Percentiles rank a stretch among this genome's conserved stretches.
Evolutionary conservation across 164 flowering plant species (phyloP).

Genomic region (Buxus sempervirens): DNA sequence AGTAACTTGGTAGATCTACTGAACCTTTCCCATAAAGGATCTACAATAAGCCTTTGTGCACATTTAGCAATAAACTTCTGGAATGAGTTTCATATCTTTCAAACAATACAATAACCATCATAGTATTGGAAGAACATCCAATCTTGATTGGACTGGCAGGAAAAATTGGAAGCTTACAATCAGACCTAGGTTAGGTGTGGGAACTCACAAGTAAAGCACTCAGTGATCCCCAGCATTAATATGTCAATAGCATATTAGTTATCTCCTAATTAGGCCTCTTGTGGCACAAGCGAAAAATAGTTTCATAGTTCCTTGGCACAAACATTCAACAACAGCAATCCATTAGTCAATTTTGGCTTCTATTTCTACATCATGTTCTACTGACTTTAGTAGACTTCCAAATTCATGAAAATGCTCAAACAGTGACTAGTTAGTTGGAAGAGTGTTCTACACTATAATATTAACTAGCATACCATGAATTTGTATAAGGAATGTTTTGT

Average conservation of each 20-base stretch:
- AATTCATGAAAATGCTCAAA: background rate
- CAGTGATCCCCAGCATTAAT: background rate
- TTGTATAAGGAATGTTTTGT: background rate
- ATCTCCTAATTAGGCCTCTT: background rate
- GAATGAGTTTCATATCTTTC: background rate
- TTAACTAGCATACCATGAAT: background rate
- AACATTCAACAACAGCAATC: background rate
- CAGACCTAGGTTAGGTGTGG: background rate
- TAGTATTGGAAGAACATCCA: background rate
- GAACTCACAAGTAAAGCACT: background rate
- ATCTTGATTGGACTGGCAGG: background rate
- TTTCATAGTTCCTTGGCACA: background rate
- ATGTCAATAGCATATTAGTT: background rate
- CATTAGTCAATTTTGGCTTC: background rate
- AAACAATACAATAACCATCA: background rate
- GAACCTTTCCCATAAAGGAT: background rate
- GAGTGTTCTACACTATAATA: background rate
- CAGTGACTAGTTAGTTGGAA: background rate
- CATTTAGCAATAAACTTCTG: background rate
- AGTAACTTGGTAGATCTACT: background rate
- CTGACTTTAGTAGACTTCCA: background rate
- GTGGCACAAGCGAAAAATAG: background rate
- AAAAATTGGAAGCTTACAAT: background rate
- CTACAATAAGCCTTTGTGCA: background rate
- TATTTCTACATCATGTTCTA: background rate